Percentiles rank a stretch among this genome's conserved stretches.
Conservation (phyloP, 202 grass and related monocot genomes). For the Elaeis oleifera region DNA sequence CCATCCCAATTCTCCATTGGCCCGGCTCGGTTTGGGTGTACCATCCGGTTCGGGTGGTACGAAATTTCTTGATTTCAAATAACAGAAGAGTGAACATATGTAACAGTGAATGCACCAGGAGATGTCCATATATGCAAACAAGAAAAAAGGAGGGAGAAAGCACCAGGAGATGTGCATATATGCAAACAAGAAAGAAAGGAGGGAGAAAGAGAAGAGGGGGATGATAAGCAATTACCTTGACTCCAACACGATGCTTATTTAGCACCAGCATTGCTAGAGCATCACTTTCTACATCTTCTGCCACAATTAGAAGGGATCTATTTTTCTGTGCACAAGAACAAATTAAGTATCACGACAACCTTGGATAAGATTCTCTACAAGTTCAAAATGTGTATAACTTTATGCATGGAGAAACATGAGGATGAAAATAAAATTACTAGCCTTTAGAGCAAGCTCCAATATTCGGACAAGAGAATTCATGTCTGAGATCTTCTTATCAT, state of each 20-base stretch:
- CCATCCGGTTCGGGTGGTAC: too few relatives aligned
- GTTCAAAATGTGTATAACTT: neutral
- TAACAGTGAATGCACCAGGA: too few relatives aligned
- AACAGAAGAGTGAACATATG: too few relatives aligned
- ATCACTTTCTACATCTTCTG: conserved; percentile 79
- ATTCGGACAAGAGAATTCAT: conserved; percentile 68
- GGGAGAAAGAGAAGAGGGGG: neutral
- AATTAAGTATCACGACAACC: neutral
- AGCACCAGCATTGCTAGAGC: conserved; percentile 75
- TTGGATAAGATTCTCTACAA: neutral
- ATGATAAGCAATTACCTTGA: conserved; percentile 51
- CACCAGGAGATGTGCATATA: too few relatives aligned
- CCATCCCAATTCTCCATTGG: too few relatives aligned
- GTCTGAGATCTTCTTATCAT: conserved; percentile 90
- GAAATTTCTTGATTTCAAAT: too few relatives aligned
- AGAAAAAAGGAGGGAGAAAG: neutral
- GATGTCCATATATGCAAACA: too few relatives aligned
- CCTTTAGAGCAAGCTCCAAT: conserved; percentile 72
- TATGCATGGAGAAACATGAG: conserved; percentile 10
- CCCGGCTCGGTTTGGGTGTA: too few relatives aligned
- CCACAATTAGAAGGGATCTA: conserved; percentile 71
- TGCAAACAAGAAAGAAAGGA: too few relatives aligned
- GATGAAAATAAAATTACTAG: conserved; percentile 15
- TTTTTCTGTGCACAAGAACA: conserved; percentile 42
- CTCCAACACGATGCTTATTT: conserved; percentile 76